Base-by-base conservation (phyloP, 228 moss, liverwort and hornwort species). In the Sphagnum magellanicum region DNA sequence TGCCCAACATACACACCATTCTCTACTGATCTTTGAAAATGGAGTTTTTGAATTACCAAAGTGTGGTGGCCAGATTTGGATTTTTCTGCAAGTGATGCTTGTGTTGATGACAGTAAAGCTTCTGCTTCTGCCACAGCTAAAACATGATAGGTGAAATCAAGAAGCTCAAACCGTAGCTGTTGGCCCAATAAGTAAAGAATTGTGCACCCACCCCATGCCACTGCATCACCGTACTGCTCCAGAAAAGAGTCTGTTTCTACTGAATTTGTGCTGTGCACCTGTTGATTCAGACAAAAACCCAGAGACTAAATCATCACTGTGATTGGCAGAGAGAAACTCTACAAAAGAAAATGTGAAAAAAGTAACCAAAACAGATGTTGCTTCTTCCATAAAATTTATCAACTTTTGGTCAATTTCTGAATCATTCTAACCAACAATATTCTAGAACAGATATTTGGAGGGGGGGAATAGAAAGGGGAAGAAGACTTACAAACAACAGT, bases 151-250 rank as follows among this genome's bases (percentile, higher is more conserved):
- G 92, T 85, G 65, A 96, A 96, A 79, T 96, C 95, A 47, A 96
- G 74, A 4, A 96, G 79, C 79, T 92, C 95, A 75, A 96, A 96
- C 64, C 91, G 73, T 64, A 89, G 77, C 66, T 92, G 92, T 65
- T 96, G 95, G 49, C 95, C 91, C 50, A 92, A 66, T 51, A 96
- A 72, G 81, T 96, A 92, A 73, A 89, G 80, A 53, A 96, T 70
- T 53, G 95, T 88, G 75, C 95, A 96, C 73, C 95, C 95, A 59
- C 95, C 95, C 95, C 92, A 96, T 58, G 95, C 84, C 61, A 96
- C 89, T 70, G 91, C 91, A 71, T 96, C 95, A 64, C 95, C 95
- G 67, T 89, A 92, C 70, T 84, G 82, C 71, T 91, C 91, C 76
- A 89, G 86, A 80, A 92, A 92, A 14, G 89, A 87, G 64, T 83